A percentile compares a stretch with the other conserved stretches of the same genome.
Evolutionary conservation across 106 monocot species (phyloP).

Genomic region (Allium fistulosum): DNA sequence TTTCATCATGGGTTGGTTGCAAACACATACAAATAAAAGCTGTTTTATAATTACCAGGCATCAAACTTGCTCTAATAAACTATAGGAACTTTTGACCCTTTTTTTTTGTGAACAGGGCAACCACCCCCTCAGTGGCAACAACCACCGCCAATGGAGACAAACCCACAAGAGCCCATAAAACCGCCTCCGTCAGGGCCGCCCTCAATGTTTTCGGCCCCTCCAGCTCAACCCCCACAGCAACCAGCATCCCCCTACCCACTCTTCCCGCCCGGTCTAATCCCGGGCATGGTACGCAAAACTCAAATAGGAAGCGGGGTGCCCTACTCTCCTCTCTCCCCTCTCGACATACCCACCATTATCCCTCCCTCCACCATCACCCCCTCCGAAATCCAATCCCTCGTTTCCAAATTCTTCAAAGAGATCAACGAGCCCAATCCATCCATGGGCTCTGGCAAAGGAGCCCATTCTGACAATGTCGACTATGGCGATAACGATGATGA

Average conservation of each 20-base stretch:
- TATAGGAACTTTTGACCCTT: too few relatives aligned
- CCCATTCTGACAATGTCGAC: slow-evolving; percentile 24
- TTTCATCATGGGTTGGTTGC: neutral
- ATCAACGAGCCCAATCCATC: slow-evolving; percentile 93
- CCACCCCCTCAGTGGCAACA: slow-evolving; percentile 21
- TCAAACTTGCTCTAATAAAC: too few relatives aligned
- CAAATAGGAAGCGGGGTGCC: slow-evolving; percentile 96
- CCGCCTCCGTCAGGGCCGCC: slow-evolving; percentile 7
- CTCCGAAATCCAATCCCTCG: slow-evolving; percentile 66
- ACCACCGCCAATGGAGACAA: slow-evolving; percentile 13
- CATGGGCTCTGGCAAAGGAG: slow-evolving; percentile 43
- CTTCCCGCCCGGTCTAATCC: slow-evolving; percentile 93
- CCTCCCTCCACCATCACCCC: slow-evolving; percentile 71
- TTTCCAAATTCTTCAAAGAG: slow-evolving; percentile 80
- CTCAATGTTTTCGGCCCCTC: slow-evolving; percentile 26
- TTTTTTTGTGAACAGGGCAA: slow-evolving; percentile 8
- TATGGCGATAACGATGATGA: slow-evolving; percentile 22
- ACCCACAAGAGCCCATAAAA: slow-evolving; percentile 13
- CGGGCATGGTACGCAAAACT: slow-evolving; percentile 98
- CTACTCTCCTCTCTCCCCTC: slow-evolving; percentile 88
- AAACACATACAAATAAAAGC: too few relatives aligned
- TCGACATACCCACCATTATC: slow-evolving; percentile 90
- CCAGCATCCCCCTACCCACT: slow-evolving; percentile 82
- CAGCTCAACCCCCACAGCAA: slow-evolving; percentile 22
- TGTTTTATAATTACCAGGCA: neutral